These are phyloP conservation scores for Chaetomium tenue DNA, from an alignment of 495 filamentous ascomycete species.

Conservation along the genomic window DNA sequence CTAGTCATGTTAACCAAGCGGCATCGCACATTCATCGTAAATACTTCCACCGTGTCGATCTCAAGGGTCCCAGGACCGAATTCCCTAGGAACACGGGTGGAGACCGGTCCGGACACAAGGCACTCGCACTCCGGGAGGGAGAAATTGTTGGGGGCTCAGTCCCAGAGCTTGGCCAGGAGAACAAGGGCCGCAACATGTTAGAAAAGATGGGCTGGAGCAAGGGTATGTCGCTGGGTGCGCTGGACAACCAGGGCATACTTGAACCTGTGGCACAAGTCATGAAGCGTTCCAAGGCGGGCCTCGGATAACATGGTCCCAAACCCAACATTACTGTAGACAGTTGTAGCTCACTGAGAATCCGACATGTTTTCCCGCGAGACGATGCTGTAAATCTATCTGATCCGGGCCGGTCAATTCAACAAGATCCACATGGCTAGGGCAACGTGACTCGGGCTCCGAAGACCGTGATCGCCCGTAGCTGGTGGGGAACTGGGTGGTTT, in stretches of 20 bases:
- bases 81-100: slow-evolving; percentile 19
- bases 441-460: no score
- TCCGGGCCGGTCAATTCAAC: not conserved
- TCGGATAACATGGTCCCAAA: slow-evolving; percentile 60
- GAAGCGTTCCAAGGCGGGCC: slow-evolving; percentile 77
- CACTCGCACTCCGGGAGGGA: slow-evolving; percentile 72
- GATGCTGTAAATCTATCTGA: no score
- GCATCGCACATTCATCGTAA: slow-evolving; percentile 44
- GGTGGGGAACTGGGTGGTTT: slow-evolving; percentile 29
- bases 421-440: not conserved
- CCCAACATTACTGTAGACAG: not conserved
- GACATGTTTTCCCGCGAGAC: no score
- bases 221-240: slow-evolving; percentile 80
- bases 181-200: slow-evolving; percentile 81
- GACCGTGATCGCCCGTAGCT: no score
- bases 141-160: slow-evolving; percentile 83
- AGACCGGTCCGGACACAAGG: slow-evolving; percentile 30
- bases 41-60: slow-evolving; percentile 50
- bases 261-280: slow-evolving; percentile 84
- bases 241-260: slow-evolving; percentile 83
- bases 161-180: slow-evolving; percentile 78
- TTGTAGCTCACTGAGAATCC: no score
- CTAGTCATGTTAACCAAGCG: slow-evolving; percentile 38
- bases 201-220: slow-evolving; percentile 97
- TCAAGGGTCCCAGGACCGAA: slow-evolving; percentile 38